Base-by-base conservation (phyloP, 495 filamentous ascomycete genomes). In the Annulohypoxylon bovei region DNA sequence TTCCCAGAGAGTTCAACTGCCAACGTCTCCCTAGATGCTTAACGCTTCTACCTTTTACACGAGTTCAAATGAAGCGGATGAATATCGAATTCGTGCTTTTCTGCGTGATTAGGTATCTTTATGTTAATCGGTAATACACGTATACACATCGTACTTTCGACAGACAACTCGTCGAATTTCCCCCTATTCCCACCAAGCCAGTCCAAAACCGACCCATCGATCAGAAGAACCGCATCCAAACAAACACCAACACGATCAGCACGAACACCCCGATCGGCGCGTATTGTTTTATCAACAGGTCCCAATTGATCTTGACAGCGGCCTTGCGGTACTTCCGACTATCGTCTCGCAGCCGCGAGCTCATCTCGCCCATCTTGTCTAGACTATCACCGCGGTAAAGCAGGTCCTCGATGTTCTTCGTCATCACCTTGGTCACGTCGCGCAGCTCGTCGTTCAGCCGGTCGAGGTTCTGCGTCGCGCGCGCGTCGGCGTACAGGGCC, bases 381-480 rank as follows among this genome's bases (percentile, higher is more conserved):
- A 99, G 81, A 75, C 90, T 95, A 76, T 98, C 95, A 7, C 95
- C 95, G 58, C 95, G 86, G 76, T 99, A 99, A 62, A 99, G 79
- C 76, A 99, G 80, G 78, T 99, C 95, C 83, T 99, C 95, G 75
- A 99, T 99, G 79, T 99, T 99, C 87, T 98, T 99, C 32, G 95
- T 98, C 95, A 99, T 99, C 70, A 98, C 94, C 80, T 97, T 93
- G 12, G 95, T 98, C 56, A 99, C 95, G 86, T 98, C 95, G 74
- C 93, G 89, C 44, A 99, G 87, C 84, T 99, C 95, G 76, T 97
- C 92, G 74, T 98, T 97, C 68, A 97, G 81, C 74, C 92, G 92
- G 77, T 93, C 92, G 42, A 98, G 85, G 78, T 97, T 98, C 76
- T 87, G 84, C 5, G 92, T 89, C 4, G 96, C 95, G 62, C 96